A percentile compares a stretch with the other conserved stretches of the same genome.
Evolutionary conservation across 768 basidiomycete species (phyloP).

Genomic region (Pholiota molesta): DNA sequence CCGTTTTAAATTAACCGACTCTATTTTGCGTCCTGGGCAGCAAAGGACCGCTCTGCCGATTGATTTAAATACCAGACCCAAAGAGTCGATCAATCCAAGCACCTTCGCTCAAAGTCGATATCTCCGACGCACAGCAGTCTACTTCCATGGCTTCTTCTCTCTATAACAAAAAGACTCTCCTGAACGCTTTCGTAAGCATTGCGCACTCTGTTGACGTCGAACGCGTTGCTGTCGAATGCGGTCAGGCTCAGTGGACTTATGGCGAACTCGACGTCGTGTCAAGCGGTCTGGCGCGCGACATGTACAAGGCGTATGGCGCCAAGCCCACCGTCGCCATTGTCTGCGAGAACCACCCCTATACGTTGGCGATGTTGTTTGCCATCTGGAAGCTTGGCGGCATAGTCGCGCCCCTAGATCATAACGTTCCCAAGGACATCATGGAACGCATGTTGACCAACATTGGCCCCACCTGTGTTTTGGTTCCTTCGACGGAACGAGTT

Average conservation of each 20-base stretch:
- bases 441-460: conserved; percentile 33
- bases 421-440: conserved; percentile 34
- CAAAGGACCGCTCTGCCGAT: conserved; percentile 1
- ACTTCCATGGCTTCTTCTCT: conserved; percentile 21
- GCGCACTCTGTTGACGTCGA: conserved; percentile 23
- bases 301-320: conserved; percentile 26
- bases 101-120: conserved; percentile 12
- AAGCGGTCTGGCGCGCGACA: conserved; percentile 31
- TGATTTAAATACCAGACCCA: conserved; percentile 18
- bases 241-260: conserved; percentile 34
- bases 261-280: conserved; percentile 35
- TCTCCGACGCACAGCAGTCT: conserved; percentile 9
- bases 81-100: conserved; percentile 8
- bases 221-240: conserved; percentile 31
- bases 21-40: conserved; percentile 7
- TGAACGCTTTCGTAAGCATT: conserved; percentile 23
- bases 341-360: conserved; percentile 38
- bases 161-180: conserved; percentile 19
- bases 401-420: conserved; percentile 34
- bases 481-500: conserved; percentile 23
- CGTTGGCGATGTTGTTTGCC: conserved; percentile 32
- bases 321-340: conserved; percentile 35
- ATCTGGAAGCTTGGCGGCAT: conserved; percentile 38
- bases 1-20: conserved; percentile 1
- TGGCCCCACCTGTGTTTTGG: conserved; percentile 29